These are phyloP conservation scores for Sporothrix dimorphospora DNA, from an alignment of 2,329 filamentous ascomycete species.

Conservation along the genomic window DNA sequence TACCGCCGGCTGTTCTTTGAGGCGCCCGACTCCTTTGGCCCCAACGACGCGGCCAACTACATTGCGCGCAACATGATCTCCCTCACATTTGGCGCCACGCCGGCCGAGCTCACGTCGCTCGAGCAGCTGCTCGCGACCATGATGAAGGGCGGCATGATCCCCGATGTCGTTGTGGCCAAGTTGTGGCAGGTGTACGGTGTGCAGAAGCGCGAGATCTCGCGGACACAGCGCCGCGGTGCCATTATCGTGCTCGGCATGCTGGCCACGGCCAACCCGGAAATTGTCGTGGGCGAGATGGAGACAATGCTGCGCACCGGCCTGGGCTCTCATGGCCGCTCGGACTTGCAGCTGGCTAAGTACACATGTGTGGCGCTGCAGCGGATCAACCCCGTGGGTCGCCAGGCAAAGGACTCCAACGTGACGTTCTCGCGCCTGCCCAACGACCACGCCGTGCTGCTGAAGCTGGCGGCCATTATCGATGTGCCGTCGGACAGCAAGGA, in stretches of 20 bases:
- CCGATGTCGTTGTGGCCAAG: conserved; percentile 84
- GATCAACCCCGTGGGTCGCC: conserved; percentile 83
- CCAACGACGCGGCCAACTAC: conserved; percentile 92
- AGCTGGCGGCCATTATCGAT: conserved; percentile 82
- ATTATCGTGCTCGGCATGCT: conserved; percentile 98
- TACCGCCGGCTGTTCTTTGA: conserved; percentile 97
- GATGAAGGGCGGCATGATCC: conserved; percentile 91
- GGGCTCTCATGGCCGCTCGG: conserved; percentile 75
- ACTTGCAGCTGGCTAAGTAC: conserved; percentile 89
- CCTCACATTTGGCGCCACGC: conserved; percentile 91
- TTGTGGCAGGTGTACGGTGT: conserved; percentile 98
- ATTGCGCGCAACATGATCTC: conserved; percentile 99
- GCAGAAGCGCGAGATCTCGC: conserved; percentile 90
- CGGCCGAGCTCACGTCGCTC: conserved; percentile 90
- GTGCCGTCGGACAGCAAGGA: conserved; percentile 88
- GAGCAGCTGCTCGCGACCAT: conserved; percentile 95
- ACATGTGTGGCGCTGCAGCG: conserved; percentile 91
- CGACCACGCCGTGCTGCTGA: conserved; percentile 83
- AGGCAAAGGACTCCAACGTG: conserved; percentile 71
- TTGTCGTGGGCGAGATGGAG: conserved; percentile 93
- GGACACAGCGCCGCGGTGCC: conserved; percentile 83
- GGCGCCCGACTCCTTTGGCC: conserved; percentile 82
- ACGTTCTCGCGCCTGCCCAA: conserved; percentile 82
- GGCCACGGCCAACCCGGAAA: conserved; percentile 86
- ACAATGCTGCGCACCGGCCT: conserved; percentile 90